phyloP scores from a whole-genome alignment of 2,329 filamentous ascomycete species.

The Talaromyces sp. region DNA sequence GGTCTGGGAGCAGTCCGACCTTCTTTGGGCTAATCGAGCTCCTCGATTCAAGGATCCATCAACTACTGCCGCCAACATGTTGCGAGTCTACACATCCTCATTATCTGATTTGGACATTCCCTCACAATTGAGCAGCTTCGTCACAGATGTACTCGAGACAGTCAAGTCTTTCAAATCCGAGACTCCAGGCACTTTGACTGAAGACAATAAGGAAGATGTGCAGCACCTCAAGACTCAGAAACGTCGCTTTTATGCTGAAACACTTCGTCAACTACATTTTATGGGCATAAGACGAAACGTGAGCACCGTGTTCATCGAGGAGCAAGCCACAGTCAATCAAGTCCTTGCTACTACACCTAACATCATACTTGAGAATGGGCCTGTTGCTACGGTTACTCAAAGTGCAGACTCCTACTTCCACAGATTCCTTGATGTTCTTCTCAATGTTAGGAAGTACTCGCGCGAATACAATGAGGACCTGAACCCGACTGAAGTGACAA shows the following conservation, averaged over 20 bases:
- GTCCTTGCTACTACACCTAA: slow-evolving; percentile 61
- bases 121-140: slow-evolving; percentile 62
- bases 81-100: slow-evolving; percentile 56
- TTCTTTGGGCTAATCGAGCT: slow-evolving; percentile 48
- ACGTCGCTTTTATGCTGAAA: slow-evolving; percentile 84
- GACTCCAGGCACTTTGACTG: slow-evolving; percentile 74
- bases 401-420: slow-evolving; percentile 72
- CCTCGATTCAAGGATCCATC: slow-evolving; percentile 67
- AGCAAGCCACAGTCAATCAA: slow-evolving; percentile 67
- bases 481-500: slow-evolving; percentile 71
- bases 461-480: slow-evolving; percentile 81
- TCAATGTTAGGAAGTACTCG: slow-evolving; percentile 62
- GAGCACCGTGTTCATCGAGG: slow-evolving; percentile 66
- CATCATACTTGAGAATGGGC: slow-evolving; percentile 28
- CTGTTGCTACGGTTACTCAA: slow-evolving; percentile 26
- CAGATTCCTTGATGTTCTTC: slow-evolving; percentile 70
- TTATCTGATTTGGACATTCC: slow-evolving; percentile 55
- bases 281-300: slow-evolving; percentile 91
- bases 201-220: slow-evolving; percentile 79
- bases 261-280: slow-evolving; percentile 72
- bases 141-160: slow-evolving; percentile 64
- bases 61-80: slow-evolving; percentile 72
- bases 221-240: slow-evolving; percentile 91
- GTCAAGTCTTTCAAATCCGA: slow-evolving; percentile 75
- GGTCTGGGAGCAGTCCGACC: slow-evolving; percentile 30